phyloP scores from a whole-genome alignment of 164 flowering plant genomes.

The Vitis labrusca region DNA sequence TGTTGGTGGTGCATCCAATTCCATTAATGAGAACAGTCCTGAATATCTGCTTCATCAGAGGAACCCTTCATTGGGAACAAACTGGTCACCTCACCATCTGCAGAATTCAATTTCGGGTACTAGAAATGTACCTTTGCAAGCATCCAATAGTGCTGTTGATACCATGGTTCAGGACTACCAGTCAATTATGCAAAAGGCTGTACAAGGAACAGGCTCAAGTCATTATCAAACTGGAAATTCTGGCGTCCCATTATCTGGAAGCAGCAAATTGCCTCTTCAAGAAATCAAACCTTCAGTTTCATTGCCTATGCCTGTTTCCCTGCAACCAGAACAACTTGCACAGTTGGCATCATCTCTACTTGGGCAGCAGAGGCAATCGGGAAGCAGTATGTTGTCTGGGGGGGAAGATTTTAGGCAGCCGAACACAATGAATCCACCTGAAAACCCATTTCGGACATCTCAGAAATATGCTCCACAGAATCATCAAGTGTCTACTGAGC shows the following conservation, averaged over 20 bases:
- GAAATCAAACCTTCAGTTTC: constrained; percentile 35
- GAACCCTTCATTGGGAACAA: constrained; percentile 29
- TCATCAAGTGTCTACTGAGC: constrained; percentile 29
- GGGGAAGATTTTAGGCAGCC: constrained; percentile 31
- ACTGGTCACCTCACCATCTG: constrained; percentile 41
- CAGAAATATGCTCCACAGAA: constrained; percentile 27
- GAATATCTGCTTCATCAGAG: constrained; percentile 31
- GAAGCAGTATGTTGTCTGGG: constrained; percentile 17
- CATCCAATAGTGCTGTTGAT: constrained; percentile 19
- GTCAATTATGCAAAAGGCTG: constrained; percentile 17
- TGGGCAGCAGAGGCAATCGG: constrained; percentile 49
- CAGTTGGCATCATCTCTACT: constrained; percentile 72
- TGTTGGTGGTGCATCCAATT: constrained; percentile 22
- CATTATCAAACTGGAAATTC: constrained; percentile 33
- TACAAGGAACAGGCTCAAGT: constrained; percentile 31
- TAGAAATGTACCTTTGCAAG: constrained; percentile 31
- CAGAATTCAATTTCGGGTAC: constrained; percentile 31
- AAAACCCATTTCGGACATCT: constrained; percentile 12
- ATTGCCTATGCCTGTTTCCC: constrained; percentile 22
- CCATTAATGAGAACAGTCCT: constrained; percentile 34
- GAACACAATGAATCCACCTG: constrained; percentile 27
- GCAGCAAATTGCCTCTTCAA: constrained; percentile 23
- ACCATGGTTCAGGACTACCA: constrained; percentile 28
- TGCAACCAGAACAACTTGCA: constrained; percentile 69
- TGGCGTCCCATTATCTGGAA: constrained; percentile 24